Conservation (phyloP, 2,329 filamentous ascomycete genomes). For the Claviceps sp. region DNA sequence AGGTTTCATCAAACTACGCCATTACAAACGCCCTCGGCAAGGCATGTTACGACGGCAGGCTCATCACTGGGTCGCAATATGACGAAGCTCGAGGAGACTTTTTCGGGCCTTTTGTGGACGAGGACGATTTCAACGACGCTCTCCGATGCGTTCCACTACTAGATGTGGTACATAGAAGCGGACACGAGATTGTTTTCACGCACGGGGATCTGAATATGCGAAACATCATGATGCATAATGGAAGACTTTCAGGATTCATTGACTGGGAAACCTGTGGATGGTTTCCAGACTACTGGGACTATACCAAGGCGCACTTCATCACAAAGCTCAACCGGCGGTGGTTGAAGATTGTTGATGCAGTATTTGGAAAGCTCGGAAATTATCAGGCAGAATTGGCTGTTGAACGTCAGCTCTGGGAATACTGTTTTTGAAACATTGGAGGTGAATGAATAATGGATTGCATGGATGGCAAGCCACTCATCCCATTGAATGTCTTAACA, state of each 20-base stretch:
- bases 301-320: conserved; percentile 8
- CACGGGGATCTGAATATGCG: conserved; percentile 23
- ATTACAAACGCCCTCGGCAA: no score
- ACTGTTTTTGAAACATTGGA: no score
- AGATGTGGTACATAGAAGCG: neutral
- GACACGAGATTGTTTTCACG: conserved; percentile 24
- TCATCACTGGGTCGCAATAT: no score
- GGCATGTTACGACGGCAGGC: no score
- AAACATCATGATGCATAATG: conserved; percentile 16
- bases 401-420: conserved; percentile 2
- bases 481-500: no score
- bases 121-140: conserved; percentile 8
- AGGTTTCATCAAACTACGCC: no score
- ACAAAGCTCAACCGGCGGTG: conserved; percentile 8
- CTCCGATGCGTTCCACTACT: neutral
- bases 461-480: no score
- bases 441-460: no score
- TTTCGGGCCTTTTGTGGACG: conserved; percentile 5
- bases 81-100: conserved; percentile 2
- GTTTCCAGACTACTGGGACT: conserved; percentile 15
- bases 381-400: neutral
- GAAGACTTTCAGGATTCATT: conserved; percentile 15
- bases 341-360: conserved; percentile 2
- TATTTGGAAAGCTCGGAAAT: neutral
- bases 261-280: conserved; percentile 15